Base-by-base conservation (phyloP, 306 rosid species). In the Hippophae rhamnoides region DNA sequence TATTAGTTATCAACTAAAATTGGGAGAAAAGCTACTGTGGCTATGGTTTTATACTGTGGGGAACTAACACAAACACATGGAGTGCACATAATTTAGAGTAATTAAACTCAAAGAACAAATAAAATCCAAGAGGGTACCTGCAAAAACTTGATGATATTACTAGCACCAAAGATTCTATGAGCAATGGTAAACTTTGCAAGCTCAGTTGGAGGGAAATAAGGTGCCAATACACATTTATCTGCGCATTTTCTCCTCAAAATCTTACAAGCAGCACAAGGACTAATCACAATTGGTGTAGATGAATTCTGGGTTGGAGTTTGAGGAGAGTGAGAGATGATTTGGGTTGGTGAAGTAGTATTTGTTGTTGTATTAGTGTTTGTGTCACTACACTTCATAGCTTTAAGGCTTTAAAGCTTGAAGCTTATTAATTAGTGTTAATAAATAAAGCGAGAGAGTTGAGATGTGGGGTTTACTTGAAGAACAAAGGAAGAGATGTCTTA, bases 181-280 rank as follows among this genome's bases (percentile, higher is more conserved):
- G 94, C 97, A 41, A 68, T 90, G 76, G 97, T 84, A 44, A 90
- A 90, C 81, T 90, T 87, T 74, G 85, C 69, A 5, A 95, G 95
- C 9, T 90, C 85, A 7, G 97, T 81, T 26, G 97, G 97, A 60
- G 97, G 97, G 57, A 90, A 90, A 54, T 90, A 90, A 10, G 97
- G 97, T 3, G 97, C 97, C 72, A 90, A 72, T 0, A 90, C 89
- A 53, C 97, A 90, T 72, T 86, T 81, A 0, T 87, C 90, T 0
- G 94, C 90, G 12, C 97, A 90, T 54, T 95, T 71, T 43, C 97
- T 64, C 67, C 97, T 69, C 55, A 90, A 46, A 56, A 87, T 84
- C 68, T 85, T 90, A 74, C 97, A 90, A 0, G 97, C 97, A 42
- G 97, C 97, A 13, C 97, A 90, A 47, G 97, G 97, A 44, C 81